phyloP scores from a whole-genome alignment of 208 protist species.

The Trichomonas vaginalis region DNA sequence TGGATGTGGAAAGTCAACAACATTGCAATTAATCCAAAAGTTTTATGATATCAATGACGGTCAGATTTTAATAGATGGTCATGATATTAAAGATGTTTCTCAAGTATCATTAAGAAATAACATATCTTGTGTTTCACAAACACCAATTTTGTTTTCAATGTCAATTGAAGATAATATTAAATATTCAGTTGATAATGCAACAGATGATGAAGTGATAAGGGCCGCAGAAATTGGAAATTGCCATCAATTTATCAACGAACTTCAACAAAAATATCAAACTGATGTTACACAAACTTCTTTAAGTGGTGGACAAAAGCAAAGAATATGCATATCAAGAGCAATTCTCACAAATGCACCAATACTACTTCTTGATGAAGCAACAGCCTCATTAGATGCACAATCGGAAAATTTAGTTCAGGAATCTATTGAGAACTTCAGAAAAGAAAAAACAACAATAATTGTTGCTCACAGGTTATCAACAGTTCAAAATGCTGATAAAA shows the following conservation, averaged over 20 bases:
- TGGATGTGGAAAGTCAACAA: background rate
- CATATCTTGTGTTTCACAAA: constrained; percentile 35
- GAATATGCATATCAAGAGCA: no score
- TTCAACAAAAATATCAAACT: constrained; percentile 24
- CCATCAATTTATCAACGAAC: constrained; percentile 31
- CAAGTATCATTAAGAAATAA: background rate
- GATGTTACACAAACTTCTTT: background rate
- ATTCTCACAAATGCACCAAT: background rate
- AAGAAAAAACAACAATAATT: background rate
- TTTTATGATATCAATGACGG: background rate
- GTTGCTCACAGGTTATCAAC: background rate
- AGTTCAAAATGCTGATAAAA: background rate
- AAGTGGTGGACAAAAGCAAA: no score
- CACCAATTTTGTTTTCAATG: constrained; percentile 39
- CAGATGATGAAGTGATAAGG: constrained; percentile 26
- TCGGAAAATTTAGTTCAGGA: background rate
- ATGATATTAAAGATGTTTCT: background rate
- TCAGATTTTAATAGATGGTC: background rate
- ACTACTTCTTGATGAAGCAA: background rate
- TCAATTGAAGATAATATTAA: constrained; percentile 42
- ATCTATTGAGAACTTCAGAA: background rate
- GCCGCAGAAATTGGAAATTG: constrained; percentile 40
- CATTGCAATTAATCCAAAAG: background rate
- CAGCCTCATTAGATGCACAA: background rate
- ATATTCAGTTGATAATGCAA: constrained; percentile 28